Evolutionary conservation across 2,329 filamentous ascomycete genomes (phyloP).

Genomic region (Colletotrichum falcatum): DNA sequence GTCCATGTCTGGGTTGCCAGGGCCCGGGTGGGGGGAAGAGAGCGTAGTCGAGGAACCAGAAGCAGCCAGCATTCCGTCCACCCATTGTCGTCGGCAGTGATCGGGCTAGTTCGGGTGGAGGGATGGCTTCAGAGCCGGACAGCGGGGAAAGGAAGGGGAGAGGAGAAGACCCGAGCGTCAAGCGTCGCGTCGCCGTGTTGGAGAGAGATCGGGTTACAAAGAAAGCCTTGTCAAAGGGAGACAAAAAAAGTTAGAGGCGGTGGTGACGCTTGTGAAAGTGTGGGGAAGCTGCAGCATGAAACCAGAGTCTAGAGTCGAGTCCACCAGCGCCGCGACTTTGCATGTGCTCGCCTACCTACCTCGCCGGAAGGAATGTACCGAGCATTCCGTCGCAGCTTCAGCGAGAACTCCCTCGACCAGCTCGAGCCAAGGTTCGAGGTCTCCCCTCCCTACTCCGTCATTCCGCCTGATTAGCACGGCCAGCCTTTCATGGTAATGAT

Average conservation of each 20-base stretch:
- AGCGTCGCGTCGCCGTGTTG: conserved; percentile 13
- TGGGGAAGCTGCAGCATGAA: conserved; percentile 43
- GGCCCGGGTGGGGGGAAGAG: neutral
- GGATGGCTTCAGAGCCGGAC: conserved; percentile 44
- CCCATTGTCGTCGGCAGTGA: conserved; percentile 49
- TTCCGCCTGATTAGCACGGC: neutral
- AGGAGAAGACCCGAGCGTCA: conserved; percentile 22
- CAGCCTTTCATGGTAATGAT: neutral
- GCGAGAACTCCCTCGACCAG: neutral
- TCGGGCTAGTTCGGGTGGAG: conserved; percentile 52
- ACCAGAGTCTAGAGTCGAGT: conserved; percentile 23
- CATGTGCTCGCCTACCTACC: conserved; percentile 26
- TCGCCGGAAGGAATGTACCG: conserved; percentile 24
- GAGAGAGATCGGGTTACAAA: conserved; percentile 31
- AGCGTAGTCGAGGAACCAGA: conserved; percentile 11
- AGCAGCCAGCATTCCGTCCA: conserved; percentile 22
- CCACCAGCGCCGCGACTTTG: conserved; percentile 23
- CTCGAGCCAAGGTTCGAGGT: neutral
- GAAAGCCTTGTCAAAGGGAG: conserved; percentile 25
- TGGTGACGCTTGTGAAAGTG: conserved; percentile 47
- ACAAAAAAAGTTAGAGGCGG: neutral
- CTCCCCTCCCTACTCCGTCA: neutral
- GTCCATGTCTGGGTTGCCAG: neutral
- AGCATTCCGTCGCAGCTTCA: neutral
- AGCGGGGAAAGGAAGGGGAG: conserved; percentile 32